Conservation (phyloP, 2,329 filamentous ascomycete genomes). For the Alternaria postmessia region DNA sequence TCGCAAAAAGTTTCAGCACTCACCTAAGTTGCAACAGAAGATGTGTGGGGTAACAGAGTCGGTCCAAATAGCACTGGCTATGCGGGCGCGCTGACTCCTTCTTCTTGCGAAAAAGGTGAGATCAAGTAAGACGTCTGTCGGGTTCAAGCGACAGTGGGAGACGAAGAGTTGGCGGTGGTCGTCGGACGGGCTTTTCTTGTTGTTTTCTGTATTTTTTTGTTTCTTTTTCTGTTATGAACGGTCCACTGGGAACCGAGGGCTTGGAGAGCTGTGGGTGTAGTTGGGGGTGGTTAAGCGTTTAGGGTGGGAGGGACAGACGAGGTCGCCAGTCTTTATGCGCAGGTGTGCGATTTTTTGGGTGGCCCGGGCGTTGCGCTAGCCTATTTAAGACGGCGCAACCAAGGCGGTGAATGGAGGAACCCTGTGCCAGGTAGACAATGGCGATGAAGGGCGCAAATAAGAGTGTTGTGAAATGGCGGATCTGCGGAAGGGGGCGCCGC, state of each 20-base stretch:
- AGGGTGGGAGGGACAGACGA: conserved; percentile 24
- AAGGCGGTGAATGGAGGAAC: conserved; percentile 35
- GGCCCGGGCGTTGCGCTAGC: conserved; percentile 25
- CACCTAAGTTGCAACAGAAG: conserved; percentile 39
- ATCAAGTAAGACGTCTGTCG: conserved; percentile 33
- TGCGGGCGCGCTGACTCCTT: conserved; percentile 30
- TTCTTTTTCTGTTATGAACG: conserved; percentile 49
- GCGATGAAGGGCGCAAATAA: conserved; percentile 8
- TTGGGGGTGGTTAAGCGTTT: conserved; percentile 34
- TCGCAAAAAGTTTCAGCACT: conserved; percentile 37
- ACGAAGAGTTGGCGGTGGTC: conserved; percentile 39
- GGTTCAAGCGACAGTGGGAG: conserved; percentile 40
- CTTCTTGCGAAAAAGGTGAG: conserved; percentile 29
- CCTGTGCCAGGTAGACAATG: conserved; percentile 14
- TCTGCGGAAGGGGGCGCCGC: neutral
- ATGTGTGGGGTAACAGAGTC: conserved; percentile 28
- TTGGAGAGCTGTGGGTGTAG: conserved; percentile 37
- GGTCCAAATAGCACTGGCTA: conserved; percentile 31
- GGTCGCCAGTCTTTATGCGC: conserved; percentile 32
- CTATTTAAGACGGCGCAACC: conserved; percentile 22
- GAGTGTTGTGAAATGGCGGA: neutral
- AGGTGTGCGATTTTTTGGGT: conserved; percentile 38
- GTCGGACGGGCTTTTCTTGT: conserved; percentile 45
- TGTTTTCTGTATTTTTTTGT: conserved; percentile 52
- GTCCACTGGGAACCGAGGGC: conserved; percentile 43